Conservation (phyloP, 2,329 filamentous ascomycete genomes). For the Ceratocystiopsis minuta region DNA sequence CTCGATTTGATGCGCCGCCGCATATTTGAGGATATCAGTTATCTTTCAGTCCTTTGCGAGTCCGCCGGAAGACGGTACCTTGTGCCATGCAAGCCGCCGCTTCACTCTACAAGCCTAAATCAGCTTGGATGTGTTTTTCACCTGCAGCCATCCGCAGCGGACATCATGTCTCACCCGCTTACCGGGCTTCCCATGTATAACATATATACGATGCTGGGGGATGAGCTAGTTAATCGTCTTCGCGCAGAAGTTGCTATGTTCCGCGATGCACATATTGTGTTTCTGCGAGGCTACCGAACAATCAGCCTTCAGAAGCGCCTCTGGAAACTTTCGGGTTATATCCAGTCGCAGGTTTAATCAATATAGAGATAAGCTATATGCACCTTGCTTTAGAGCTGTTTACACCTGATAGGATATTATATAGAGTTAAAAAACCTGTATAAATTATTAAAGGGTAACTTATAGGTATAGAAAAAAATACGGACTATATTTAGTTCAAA, state of each 20-base stretch:
- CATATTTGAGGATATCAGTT: constrained; percentile 26
- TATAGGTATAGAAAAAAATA: neutral
- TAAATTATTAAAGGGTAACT: neutral
- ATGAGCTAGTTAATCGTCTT: neutral
- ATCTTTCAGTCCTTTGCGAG: constrained; percentile 17
- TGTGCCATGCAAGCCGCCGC: constrained; percentile 16
- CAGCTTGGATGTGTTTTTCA: constrained; percentile 6
- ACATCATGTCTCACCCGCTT: no score
- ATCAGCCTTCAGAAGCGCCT: neutral
- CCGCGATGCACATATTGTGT: neutral
- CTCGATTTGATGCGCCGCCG: constrained; percentile 30
- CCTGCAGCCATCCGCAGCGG: neutral
- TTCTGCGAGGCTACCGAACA: constrained; percentile 1
- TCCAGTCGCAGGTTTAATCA: neutral
- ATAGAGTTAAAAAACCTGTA: neutral
- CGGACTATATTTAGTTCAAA: no score
- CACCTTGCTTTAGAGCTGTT: neutral
- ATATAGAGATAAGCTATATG: neutral
- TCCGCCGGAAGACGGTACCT: constrained; percentile 20
- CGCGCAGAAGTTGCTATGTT: neutral
- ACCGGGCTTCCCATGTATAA: neutral
- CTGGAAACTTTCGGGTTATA: constrained; percentile 1
- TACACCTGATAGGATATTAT: neutral
- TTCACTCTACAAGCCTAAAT: neutral
- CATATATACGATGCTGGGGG: neutral